These are phyloP conservation scores for Sugiyamaella japonica DNA, from an alignment of 1,139 yeast genomes.

Conservation along the genomic window DNA sequence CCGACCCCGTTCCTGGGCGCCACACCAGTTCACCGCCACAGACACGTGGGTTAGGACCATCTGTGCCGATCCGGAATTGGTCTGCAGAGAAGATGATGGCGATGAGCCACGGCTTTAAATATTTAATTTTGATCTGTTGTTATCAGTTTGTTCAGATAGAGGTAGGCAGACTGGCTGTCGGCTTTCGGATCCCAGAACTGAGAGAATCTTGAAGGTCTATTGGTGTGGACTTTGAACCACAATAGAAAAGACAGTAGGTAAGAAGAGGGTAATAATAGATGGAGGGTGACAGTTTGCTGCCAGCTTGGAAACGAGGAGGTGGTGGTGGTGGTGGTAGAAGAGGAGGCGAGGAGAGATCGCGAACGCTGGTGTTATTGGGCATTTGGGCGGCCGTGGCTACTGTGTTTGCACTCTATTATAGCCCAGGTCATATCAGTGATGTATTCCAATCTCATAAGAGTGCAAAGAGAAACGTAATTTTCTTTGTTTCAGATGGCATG, in stretches of 20 bases:
- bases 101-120: neutral
- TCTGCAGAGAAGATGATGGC: neutral
- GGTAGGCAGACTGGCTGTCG: too few relatives aligned
- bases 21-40: neutral
- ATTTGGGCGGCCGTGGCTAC: slow-evolving; percentile 25
- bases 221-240: too few relatives aligned
- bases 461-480: slow-evolving; percentile 60
- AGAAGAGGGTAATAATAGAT: neutral
- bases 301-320: slow-evolving; percentile 9
- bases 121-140: too few relatives aligned
- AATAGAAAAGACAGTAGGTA: neutral
- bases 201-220: too few relatives aligned
- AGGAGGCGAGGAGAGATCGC: slow-evolving; percentile 1
- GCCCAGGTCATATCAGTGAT: slow-evolving; percentile 11
- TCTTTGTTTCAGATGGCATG: slow-evolving; percentile 91
- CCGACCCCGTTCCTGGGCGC: too few relatives aligned
- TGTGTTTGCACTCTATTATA: slow-evolving; percentile 19
- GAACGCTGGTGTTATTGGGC: slow-evolving; percentile 12
- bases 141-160: neutral
- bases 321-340: slow-evolving; percentile 26
- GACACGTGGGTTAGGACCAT: neutral
- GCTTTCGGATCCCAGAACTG: too few relatives aligned
- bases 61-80: neutral
- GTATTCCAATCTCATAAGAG: slow-evolving; percentile 15
- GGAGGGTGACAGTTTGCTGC: slow-evolving; percentile 1